phyloP scores from a whole-genome alignment of 208 protist species.

The Crithidia expoeki region DNA sequence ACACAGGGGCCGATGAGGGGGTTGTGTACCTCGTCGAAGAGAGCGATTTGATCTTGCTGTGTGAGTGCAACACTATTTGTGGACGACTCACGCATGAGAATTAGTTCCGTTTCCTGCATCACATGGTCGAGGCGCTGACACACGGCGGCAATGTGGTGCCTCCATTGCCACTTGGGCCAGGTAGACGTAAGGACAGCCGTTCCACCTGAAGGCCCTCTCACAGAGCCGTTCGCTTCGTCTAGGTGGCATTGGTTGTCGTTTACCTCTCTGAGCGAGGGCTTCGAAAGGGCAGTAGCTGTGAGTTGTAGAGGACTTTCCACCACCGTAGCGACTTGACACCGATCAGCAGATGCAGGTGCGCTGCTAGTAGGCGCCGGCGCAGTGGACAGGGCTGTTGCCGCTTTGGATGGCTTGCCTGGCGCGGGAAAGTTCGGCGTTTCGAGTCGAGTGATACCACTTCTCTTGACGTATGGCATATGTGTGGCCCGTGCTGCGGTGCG shows the following conservation, averaged over 20 bases:
- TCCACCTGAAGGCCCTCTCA: not conserved
- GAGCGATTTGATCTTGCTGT: not conserved
- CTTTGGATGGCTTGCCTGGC: not conserved
- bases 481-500: not conserved
- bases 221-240: not conserved
- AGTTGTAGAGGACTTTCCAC: not conserved
- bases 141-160: slow-evolving; percentile 13
- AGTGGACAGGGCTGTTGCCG: not conserved
- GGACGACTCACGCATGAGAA: slow-evolving; percentile 15
- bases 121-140: slow-evolving; percentile 24
- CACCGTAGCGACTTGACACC: not conserved
- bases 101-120: slow-evolving; percentile 22
- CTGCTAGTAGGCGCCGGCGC: not conserved
- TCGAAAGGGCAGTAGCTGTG: too few relatives aligned
- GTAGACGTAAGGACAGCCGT: not conserved
- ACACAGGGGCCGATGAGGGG: not conserved
- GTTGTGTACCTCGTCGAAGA: not conserved
- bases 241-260: too few relatives aligned
- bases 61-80: not conserved
- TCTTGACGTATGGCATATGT: not conserved
- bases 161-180: not conserved
- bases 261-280: too few relatives aligned
- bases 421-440: not conserved
- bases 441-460: slow-evolving; percentile 27
- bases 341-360: not conserved